These are phyloP conservation scores for Amniculicola lignicola DNA, from an alignment of 495 filamentous ascomycete species.

Conservation along the genomic window DNA sequence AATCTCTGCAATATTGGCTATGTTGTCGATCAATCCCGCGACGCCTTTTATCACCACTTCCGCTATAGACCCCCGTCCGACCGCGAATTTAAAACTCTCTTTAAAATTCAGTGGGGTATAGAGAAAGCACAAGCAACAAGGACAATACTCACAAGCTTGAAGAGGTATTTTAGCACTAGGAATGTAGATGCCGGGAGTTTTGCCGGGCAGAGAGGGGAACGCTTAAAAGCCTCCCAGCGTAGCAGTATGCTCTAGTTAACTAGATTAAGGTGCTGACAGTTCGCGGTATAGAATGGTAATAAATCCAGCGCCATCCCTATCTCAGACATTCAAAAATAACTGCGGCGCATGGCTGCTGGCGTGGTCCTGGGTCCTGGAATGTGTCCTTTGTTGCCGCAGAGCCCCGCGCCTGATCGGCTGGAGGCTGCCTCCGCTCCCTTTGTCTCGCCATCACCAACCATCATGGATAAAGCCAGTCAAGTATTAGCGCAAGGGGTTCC, in stretches of 20 bases:
- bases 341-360: constrained; percentile 1
- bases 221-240: not conserved
- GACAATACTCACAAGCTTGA: not conserved
- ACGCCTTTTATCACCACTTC: not conserved
- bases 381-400: not conserved
- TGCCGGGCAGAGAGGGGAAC: not conserved
- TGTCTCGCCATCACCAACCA: not conserved
- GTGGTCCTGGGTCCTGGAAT: not conserved
- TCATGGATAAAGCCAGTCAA: constrained; percentile 13
- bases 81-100: not conserved
- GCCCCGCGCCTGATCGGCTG: not conserved
- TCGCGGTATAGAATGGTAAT: not conserved
- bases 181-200: constrained; percentile 1
- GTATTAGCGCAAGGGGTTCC: constrained; percentile 6
- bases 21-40: not conserved
- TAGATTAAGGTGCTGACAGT: not conserved
- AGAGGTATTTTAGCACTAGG: not conserved
- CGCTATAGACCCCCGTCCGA: not conserved
- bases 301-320: not conserved
- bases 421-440: not conserved
- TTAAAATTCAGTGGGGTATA: not conserved
- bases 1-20: not conserved
- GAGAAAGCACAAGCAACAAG: not conserved
- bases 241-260: not conserved
- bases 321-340: not conserved